Evolutionary conservation across 2,329 filamentous ascomycete species (phyloP).

Genomic region (Thelonectria rubi): DNA sequence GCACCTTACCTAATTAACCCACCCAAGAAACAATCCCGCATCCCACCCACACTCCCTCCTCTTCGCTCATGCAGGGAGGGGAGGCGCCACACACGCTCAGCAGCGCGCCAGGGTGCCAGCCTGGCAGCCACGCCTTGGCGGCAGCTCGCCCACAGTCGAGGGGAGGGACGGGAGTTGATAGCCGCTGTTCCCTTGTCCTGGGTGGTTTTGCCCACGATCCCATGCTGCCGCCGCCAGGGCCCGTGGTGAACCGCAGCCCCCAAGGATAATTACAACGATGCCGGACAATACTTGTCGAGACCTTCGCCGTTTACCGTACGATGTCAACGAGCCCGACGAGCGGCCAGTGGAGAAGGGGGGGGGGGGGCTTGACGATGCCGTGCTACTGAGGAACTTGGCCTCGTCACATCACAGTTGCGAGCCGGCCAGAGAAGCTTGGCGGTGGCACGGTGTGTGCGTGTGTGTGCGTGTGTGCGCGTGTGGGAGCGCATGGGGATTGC

Average conservation of each 20-base stretch:
- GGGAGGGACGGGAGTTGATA: slow-evolving; percentile 15
- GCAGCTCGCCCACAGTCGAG: slow-evolving; percentile 5
- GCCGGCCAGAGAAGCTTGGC: background rate
- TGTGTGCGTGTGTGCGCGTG: too few relatives aligned
- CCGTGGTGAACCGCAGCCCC: background rate
- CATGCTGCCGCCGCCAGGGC: background rate
- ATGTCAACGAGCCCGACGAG: slow-evolving; percentile 2
- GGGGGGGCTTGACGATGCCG: slow-evolving; percentile 2
- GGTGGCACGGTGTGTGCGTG: background rate
- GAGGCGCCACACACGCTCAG: background rate
- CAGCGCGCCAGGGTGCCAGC: background rate
- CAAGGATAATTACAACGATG: background rate
- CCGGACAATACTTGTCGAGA: slow-evolving; percentile 1
- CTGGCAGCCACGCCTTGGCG: background rate
- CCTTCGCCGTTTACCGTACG: slow-evolving; percentile 7
- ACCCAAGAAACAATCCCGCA: background rate
- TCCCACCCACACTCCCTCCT: background rate
- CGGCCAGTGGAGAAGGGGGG: background rate
- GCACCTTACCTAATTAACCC: slow-evolving; percentile 9
- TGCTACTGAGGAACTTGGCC: slow-evolving; percentile 2
- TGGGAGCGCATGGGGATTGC: background rate
- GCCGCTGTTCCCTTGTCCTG: slow-evolving; percentile 13
- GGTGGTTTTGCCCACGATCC: background rate
- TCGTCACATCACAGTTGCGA: background rate
- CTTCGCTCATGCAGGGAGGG: slow-evolving; percentile 5